Conservation (phyloP, 2,329 filamentous ascomycete species). For the Cladosporium sp. region DNA sequence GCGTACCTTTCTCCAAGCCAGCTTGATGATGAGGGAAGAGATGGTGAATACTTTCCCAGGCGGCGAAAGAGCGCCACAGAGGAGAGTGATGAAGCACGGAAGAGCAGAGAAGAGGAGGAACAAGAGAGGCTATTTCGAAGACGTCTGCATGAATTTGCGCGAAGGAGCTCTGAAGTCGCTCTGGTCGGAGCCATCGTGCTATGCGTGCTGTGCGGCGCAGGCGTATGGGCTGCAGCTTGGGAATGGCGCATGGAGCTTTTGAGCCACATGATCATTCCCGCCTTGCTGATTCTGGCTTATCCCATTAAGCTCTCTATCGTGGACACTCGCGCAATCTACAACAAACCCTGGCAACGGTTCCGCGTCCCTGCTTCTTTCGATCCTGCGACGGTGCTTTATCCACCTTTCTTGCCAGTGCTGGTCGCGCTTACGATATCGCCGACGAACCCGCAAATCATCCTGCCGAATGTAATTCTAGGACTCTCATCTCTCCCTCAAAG, state of each 20-base stretch:
- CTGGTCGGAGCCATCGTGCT: conserved; percentile 51
- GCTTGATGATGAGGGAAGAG: conserved; percentile 43
- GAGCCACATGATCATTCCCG: conserved; percentile 32
- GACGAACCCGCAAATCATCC: conserved; percentile 56
- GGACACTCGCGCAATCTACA: conserved; percentile 25
- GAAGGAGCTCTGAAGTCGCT: conserved; percentile 52
- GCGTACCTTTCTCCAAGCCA: conserved; percentile 45
- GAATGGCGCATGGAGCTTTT: conserved; percentile 36
- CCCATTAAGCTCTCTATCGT: conserved; percentile 33
- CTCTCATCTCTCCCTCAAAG: conserved; percentile 71
- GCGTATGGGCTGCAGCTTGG: conserved; percentile 26
- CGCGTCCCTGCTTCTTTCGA: conserved; percentile 76
- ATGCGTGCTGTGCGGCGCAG: conserved; percentile 40
- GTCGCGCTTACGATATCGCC: conserved; percentile 70
- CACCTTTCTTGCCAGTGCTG: conserved; percentile 68
- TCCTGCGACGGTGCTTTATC: conserved; percentile 86
- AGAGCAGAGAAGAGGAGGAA: conserved; percentile 40
- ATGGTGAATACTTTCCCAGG: conserved; percentile 35
- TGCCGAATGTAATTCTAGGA: conserved; percentile 79
- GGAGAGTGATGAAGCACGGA: conserved; percentile 24
- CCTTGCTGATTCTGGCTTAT: conserved; percentile 28
- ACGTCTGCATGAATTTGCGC: conserved; percentile 87
- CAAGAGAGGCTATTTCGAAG: conserved; percentile 66
- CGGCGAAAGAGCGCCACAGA: conserved; percentile 17
- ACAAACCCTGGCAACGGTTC: conserved; percentile 43